Evolutionary conservation across 2,329 filamentous ascomycete genomes (phyloP), one percentile per base, ranked within the genome.

Genomic region (Dichotomopilus funicola): DNA sequence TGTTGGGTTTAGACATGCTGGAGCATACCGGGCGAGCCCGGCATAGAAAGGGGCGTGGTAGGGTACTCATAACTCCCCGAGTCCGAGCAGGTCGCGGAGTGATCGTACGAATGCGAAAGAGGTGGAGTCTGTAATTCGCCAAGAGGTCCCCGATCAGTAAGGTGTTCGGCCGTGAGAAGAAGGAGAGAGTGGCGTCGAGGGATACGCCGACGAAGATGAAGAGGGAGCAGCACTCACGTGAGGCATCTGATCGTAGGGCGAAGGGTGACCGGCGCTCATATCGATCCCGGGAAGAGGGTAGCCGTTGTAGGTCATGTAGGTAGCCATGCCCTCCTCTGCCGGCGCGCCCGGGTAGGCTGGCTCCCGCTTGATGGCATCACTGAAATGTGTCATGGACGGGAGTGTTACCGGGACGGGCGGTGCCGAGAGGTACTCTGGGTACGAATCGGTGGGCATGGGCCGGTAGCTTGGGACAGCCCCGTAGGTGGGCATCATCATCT

Each of bases 1-100:
- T 42, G 13, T 51, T 44, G 51, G 5, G 13, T 44, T 41, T 60
- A 64, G 5, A 19, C 42, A 43, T 67, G 66, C 9, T 67, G 68
- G 10, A 77, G 70, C 67, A 80, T 72, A 63, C 78, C 78, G 44
- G 86, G 86, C 45, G 86, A 88, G 47, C 78, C 79, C 36, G 85
- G 85, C 81, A 89, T 85, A n/a, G 85, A 88, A 61, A 87, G 73
- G 58, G 87, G 87, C 52, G 87, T 89, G 44, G 80, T 81, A 40
- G 86, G 86, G 71, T 85, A 85, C 61, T 81, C 83, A 66, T 80
- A 84, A 56, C 79, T 78, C 59, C 78, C 73, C 63, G 67, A 67
- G 54, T 85, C 82, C 36, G 81, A 85, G 69, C 81, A 82, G 65
- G 75, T 78, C 58, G 80, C 74, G 51, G 85, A 88, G 68, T 83